Conservation (phyloP, 140 eudicot genomes). For the Senecio squalidus region DNA sequence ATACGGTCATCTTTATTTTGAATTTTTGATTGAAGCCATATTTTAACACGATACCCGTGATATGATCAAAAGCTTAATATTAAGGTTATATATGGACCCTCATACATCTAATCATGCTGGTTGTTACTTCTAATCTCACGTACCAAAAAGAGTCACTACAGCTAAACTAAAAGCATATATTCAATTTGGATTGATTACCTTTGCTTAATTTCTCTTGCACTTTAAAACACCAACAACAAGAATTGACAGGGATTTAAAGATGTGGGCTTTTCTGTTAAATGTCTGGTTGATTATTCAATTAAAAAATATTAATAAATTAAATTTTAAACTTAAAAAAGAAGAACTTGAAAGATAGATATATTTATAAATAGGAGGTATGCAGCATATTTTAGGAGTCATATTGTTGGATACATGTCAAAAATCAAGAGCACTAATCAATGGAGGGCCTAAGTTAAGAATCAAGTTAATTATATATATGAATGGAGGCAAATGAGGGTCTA, state of each 20-base stretch:
- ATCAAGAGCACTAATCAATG: no score
- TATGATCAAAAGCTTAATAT: constrained; percentile 17
- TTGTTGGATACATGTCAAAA: no score
- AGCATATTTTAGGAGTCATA: no score
- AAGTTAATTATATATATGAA: no score
- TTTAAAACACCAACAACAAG: constrained; percentile 21
- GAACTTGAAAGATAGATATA: not conserved
- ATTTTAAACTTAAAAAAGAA: not conserved
- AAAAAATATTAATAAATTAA: not conserved
- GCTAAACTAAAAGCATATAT: constrained; percentile 36
- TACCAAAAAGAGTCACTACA: constrained; percentile 28
- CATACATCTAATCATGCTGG: constrained; percentile 44
- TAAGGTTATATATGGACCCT: constrained; percentile 33
- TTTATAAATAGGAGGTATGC: no score
- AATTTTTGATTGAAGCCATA: not conserved
- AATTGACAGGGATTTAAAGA: constrained; percentile 26
- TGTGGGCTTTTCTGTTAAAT: constrained; percentile 6
- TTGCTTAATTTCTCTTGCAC: constrained; percentile 20
- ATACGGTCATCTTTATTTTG: no score
- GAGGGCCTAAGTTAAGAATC: no score
- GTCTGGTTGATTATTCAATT: constrained; percentile 12
- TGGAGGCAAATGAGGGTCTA: no score
- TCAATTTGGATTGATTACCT: constrained; percentile 25
- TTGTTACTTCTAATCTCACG: constrained; percentile 31
- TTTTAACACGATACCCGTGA: constrained; percentile 4